phyloP scores from a whole-genome alignment of 2,329 filamentous ascomycete species.

The Parascedosporium putredinis region DNA sequence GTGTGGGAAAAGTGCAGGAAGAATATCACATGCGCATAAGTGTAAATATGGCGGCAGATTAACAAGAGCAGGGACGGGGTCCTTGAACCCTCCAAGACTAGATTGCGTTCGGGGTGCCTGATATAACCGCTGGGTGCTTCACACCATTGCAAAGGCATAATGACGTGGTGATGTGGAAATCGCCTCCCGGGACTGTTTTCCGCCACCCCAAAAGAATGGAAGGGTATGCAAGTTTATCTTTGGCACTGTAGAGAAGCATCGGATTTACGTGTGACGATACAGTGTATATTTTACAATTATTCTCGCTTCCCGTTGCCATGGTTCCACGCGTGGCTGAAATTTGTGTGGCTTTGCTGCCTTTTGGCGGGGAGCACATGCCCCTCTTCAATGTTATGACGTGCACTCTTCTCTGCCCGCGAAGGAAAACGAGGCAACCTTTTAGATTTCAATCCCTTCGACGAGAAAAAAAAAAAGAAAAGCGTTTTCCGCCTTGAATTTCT shows the following conservation, averaged over 20 bases:
- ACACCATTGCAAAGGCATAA: neutral
- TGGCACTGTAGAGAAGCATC: too few relatives aligned
- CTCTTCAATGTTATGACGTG: constrained; percentile 7
- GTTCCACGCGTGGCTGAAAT: neutral
- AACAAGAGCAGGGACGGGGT: too few relatives aligned
- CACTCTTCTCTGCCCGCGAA: neutral
- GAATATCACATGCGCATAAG: too few relatives aligned
- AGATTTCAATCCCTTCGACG: too few relatives aligned
- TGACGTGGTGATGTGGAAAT: neutral
- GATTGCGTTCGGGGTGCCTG: too few relatives aligned
- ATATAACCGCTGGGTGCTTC: neutral
- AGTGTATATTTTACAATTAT: neutral
- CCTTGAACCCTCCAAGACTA: too few relatives aligned
- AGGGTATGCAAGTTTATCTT: too few relatives aligned
- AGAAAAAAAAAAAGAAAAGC: too few relatives aligned
- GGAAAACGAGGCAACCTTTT: neutral
- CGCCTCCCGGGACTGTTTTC: neutral
- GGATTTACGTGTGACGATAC: neutral
- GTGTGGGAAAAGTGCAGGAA: neutral
- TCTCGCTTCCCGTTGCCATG: neutral
- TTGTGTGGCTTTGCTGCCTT: neutral
- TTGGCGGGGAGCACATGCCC: neutral
- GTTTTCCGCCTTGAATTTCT: too few relatives aligned
- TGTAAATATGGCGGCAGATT: too few relatives aligned
- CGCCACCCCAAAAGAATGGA: too few relatives aligned